Conservation (phyloP, 192 early-diverging fungal genomes). For the Spizellomyces sp. region DNA sequence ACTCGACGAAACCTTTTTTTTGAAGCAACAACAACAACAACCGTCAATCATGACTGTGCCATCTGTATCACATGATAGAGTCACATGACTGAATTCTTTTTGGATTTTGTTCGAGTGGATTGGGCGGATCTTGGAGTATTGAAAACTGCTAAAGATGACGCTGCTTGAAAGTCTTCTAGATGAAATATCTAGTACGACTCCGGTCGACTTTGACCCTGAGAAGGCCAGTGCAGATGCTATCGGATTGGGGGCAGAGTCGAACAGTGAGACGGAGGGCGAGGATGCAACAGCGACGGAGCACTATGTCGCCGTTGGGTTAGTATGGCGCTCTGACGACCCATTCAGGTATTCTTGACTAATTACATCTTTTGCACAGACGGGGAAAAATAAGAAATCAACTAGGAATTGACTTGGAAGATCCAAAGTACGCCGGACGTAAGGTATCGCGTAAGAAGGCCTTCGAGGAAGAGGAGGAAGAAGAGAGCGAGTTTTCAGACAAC, state of each 20-base stretch:
- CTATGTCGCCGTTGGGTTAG: conserved; percentile 45
- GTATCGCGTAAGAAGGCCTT: conserved; percentile 35
- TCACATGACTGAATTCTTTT: conserved; percentile 14
- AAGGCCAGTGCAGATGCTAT: conserved; percentile 29
- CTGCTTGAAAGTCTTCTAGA: conserved; percentile 36
- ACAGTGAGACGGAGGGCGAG: conserved; percentile 13
- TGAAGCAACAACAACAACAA: too few species aligned
- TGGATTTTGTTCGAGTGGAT: conserved; percentile 7
- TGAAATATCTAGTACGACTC: conserved; percentile 40
- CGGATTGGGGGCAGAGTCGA: conserved; percentile 2
- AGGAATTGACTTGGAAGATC: conserved; percentile 36
- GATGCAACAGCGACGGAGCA: conserved; percentile 26
- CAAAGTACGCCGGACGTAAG: conserved; percentile 41
- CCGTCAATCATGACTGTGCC: not conserved
- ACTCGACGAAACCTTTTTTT: not conserved
- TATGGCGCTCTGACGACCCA: not conserved
- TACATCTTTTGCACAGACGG: conserved; percentile 5
- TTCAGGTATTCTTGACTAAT: not conserved
- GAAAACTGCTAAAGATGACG: not conserved
- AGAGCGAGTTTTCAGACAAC: conserved; percentile 29
- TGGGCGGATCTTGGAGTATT: not conserved
- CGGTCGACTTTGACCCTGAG: conserved; percentile 46
- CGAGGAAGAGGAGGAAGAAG: conserved; percentile 17
- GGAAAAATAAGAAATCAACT: conserved; percentile 18
- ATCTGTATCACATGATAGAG: not conserved